Percentiles rank a stretch among this genome's conserved stretches.
phyloP scores from a whole-genome alignment of 1,139 yeast genomes.

The Zygoascus meyerae region DNA sequence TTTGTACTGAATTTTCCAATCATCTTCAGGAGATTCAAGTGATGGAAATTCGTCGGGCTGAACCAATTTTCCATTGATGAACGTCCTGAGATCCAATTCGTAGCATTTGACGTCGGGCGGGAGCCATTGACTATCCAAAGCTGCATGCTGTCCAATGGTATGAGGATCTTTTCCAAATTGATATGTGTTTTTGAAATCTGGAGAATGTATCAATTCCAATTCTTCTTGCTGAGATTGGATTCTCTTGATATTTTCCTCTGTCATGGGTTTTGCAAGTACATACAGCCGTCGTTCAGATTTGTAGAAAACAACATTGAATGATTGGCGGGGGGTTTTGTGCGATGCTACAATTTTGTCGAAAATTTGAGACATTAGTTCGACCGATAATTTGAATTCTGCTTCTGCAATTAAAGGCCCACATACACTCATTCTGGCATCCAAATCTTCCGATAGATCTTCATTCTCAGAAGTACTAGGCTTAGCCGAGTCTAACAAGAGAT shows the following conservation, averaged over 20 bases:
- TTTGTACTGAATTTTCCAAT: slow-evolving; percentile 20
- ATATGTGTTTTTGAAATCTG: slow-evolving; percentile 11
- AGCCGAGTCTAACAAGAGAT: slow-evolving; percentile 16
- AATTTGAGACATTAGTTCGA: slow-evolving; percentile 51
- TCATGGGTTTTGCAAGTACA: slow-evolving; percentile 33
- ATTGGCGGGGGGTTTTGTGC: slow-evolving; percentile 22
- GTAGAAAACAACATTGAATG: slow-evolving; percentile 28
- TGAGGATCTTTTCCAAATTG: slow-evolving; percentile 16
- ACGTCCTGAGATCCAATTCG: slow-evolving; percentile 14
- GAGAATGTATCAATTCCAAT: background rate
- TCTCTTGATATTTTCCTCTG: slow-evolving; percentile 22
- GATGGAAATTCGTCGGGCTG: slow-evolving; percentile 17
- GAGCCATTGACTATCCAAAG: slow-evolving; percentile 11
- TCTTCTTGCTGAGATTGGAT: slow-evolving; percentile 21
- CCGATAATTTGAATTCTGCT: slow-evolving; percentile 60
- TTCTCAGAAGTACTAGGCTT: background rate
- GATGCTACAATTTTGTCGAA: slow-evolving; percentile 39
- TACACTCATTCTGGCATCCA: slow-evolving; percentile 21
- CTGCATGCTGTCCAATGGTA: slow-evolving; percentile 22
- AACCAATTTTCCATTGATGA: slow-evolving; percentile 15
- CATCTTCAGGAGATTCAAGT: slow-evolving; percentile 11
- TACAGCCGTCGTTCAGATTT: slow-evolving; percentile 24
- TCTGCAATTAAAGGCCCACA: slow-evolving; percentile 56
- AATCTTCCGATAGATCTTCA: slow-evolving; percentile 12
- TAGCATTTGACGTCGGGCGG: slow-evolving; percentile 22